Evolutionary conservation across 202 grass and related monocot species (phyloP), one percentile per base, ranked within the genome.

Genomic region (Dendrocalamus latiflorus): DNA sequence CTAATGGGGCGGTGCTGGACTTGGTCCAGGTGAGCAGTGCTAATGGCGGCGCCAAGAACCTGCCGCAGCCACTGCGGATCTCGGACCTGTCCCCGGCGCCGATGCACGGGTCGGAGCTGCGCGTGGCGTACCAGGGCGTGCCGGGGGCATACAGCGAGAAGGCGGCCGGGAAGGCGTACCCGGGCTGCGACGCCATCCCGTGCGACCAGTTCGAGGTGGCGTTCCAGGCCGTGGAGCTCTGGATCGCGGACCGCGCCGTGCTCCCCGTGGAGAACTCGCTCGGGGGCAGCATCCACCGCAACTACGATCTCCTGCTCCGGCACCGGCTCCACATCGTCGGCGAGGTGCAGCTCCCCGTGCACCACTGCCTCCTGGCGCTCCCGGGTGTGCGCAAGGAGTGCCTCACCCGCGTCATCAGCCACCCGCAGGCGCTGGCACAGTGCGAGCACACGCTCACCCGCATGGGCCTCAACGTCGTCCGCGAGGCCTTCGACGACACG

Each of bases 141-240:
- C 92, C 95, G 0, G 95, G 95, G 14, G 92, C 95, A 17, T 95
- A 94, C 84, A 98, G 92, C 86, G 95, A 98, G 83, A 94, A 94
- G 68, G 95, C 95, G 50, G 92, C 95, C 4, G 95, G 90, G 5
- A 94, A 95, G 76, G 95, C 95, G n/a, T 97, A 97, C 86, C 79
- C 78, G 3, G 93, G 88, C 4, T 81, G 92, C 37, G 90, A 97
- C 62, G 88, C 95, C 68, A 93, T 97, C 55, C 95, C 95, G 6
- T 96, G 93, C 73, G 93, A 96, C 88, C 93, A 96, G 83, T 96
- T 96, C 79, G 93, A 96, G 90, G 93, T 96, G 39, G 93, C 93
- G 12, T 96, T 96, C 86, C 88, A 91, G 80, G 90, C 93, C 33
- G 93, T 91, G 37, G 93, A 96, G 86, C 89, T 96, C 3, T 96